Evolutionary conservation across 495 filamentous ascomycete genomes (phyloP).

Genomic region (Cenococcum geophilum): DNA sequence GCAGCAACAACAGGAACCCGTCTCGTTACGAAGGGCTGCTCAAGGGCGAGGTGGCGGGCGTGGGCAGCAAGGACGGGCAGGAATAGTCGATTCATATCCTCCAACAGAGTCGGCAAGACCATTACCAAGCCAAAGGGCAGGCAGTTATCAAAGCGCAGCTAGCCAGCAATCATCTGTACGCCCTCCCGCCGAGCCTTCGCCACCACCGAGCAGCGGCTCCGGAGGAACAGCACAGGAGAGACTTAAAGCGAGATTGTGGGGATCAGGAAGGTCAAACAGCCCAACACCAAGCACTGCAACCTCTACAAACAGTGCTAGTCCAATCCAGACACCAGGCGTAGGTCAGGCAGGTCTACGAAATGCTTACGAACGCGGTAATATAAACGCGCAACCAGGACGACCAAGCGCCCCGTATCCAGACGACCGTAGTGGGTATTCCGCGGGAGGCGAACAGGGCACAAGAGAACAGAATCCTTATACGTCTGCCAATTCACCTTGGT

Average conservation of each 20-base stretch:
- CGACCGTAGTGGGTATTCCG: slow-evolving; percentile 24
- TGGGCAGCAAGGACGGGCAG: slow-evolving; percentile 30
- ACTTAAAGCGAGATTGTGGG: slow-evolving; percentile 60
- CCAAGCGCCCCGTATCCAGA: slow-evolving; percentile 29
- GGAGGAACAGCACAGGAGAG: slow-evolving; percentile 58
- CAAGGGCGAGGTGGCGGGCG: slow-evolving; percentile 26
- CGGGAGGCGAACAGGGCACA: slow-evolving; percentile 8
- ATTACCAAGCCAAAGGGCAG: slow-evolving; percentile 62
- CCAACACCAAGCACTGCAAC: slow-evolving; percentile 12
- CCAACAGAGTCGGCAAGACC: slow-evolving; percentile 50
- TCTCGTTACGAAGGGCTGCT: slow-evolving; percentile 48
- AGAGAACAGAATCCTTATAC: slow-evolving; percentile 19
- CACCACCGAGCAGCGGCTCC: slow-evolving; percentile 39
- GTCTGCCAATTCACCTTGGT: slow-evolving; percentile 27
- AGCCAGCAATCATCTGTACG: slow-evolving; percentile 25
- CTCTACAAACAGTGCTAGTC: slow-evolving; percentile 20
- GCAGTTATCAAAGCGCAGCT: slow-evolving; percentile 56
- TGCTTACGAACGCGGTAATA: slow-evolving; percentile 15
- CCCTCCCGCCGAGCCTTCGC: slow-evolving; percentile 31
- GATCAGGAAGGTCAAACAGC: slow-evolving; percentile 39
- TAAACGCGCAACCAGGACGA: slow-evolving; percentile 1
- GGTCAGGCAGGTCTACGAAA: slow-evolving; percentile 8
- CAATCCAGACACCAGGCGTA: slow-evolving; percentile 11
- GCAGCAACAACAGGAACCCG: slow-evolving; percentile 45
- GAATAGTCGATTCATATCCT: slow-evolving; percentile 25